Conservation (phyloP, 2,329 filamentous ascomycete species). For the Dactylonectria macrodidyma region DNA sequence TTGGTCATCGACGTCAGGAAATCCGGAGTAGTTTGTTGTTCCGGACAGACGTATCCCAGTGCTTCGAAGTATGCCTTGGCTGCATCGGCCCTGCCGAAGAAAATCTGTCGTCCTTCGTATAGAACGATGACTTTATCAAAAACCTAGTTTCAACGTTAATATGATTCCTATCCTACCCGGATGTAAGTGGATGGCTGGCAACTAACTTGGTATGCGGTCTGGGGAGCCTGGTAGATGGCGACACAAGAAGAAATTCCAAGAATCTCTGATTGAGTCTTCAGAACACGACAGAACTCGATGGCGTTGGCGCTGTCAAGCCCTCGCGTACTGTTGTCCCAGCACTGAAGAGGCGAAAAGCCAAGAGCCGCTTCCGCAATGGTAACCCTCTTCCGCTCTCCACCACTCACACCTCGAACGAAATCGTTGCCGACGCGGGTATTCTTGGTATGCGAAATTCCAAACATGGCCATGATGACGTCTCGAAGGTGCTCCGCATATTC, state of each 20-base stretch:
- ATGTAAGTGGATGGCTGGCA: constrained; percentile 39
- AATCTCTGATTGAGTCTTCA: constrained; percentile 73
- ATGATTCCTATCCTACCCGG: neutral
- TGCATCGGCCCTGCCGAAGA: constrained; percentile 42
- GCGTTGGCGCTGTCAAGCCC: constrained; percentile 77
- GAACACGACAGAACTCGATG: constrained; percentile 74
- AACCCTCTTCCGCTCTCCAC: constrained; percentile 64
- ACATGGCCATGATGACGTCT: constrained; percentile 79
- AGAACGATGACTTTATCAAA: constrained; percentile 80
- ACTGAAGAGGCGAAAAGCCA: constrained; percentile 66
- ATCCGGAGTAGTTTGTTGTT: constrained; percentile 76
- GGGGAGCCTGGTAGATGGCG: constrained; percentile 75
- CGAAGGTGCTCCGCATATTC: constrained; percentile 72
- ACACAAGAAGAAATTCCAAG: constrained; percentile 71
- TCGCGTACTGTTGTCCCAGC: constrained; percentile 79
- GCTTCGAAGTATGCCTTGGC: constrained; percentile 46
- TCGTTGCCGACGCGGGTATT: constrained; percentile 80
- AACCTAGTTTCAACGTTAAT: constrained; percentile 56
- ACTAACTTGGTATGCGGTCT: constrained; percentile 47
- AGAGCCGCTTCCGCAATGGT: constrained; percentile 53
- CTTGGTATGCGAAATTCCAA: constrained; percentile 77
- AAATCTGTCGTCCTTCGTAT: constrained; percentile 78
- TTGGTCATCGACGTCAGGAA: constrained; percentile 72
- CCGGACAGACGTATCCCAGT: constrained; percentile 69
- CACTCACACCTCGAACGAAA: constrained; percentile 70